Evolutionary conservation across 2,329 filamentous ascomycete species (phyloP), one percentile per base, ranked within the genome.

Genomic region (Colletotrichum musicola): DNA sequence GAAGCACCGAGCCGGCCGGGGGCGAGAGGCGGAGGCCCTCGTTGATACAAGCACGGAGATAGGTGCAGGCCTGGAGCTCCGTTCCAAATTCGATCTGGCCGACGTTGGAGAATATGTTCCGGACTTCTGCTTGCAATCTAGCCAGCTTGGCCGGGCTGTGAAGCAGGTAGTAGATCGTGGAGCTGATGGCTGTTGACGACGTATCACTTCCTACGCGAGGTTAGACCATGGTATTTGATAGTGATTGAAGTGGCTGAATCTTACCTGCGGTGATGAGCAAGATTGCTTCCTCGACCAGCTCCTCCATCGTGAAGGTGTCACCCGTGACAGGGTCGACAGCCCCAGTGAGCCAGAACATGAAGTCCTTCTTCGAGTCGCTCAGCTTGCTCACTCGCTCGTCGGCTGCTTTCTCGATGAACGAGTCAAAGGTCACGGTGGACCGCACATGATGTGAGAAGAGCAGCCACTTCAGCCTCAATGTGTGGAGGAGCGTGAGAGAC

Each of bases 291-390:
- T 64, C 62, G 7, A 64, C 62, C 6, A 64, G 47, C 47, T 64
- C 62, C 14, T 64, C 62, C 62, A 64, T 64, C 2, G 54, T 46
- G 14, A 64, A 64, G 7, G 47, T 59, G 0, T 64, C 62, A 0
- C 62, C 54, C 0, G 47, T 59, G 3, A 46, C 22, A 7, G 62
- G 61, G 14, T 64, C 62, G 6, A 53, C 62, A 14, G 62, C 62
- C 1, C 62, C 62, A 2, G 62, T 64, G 13, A 64, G 62, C 62
- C 62, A 64, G 14, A 59, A 64, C 62, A 64, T 59, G 18, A 64
- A 64, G 18, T 64, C 62, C 14, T 64, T 64, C 2, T 59, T 59
- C 2, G 62, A 53, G 14, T 64, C 54, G 2, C n/a, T 53, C 1
- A 53, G 1, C 13, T 64, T 64, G n/a, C 62, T 64, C 13, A 64